Percentiles rank a stretch among this genome's conserved stretches.
These are phyloP conservation scores for Diversispora eburnea DNA, from an alignment of 192 early-diverging fungal species.

Conservation along the genomic window DNA sequence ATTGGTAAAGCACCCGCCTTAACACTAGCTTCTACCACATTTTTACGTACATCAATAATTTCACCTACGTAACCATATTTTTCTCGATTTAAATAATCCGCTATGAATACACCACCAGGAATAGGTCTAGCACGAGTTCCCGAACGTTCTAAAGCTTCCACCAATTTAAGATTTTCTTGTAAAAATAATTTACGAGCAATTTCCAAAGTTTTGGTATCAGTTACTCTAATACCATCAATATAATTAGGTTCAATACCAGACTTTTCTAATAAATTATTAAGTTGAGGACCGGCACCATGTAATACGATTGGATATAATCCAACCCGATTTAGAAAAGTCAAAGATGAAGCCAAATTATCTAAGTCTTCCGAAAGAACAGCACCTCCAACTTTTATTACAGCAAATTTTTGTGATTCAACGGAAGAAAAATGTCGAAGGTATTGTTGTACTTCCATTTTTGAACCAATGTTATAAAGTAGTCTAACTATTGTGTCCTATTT, in stretches of 20 bases:
- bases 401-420: constrained; percentile 99
- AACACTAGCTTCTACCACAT: constrained; percentile 89
- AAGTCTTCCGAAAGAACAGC: constrained; percentile 95
- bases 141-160: constrained; percentile 92
- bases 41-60: constrained; percentile 88
- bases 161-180: constrained; percentile 94
- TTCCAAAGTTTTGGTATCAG: constrained; percentile 86
- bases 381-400: constrained; percentile 98
- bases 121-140: constrained; percentile 97
- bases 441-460: constrained; percentile 98
- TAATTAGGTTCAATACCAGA: constrained; percentile 97
- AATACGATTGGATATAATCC: constrained; percentile 98
- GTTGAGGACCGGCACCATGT: constrained; percentile 96
- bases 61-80: constrained; percentile 94
- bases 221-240: constrained; percentile 92
- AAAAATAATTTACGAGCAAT: constrained; percentile 95
- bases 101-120: constrained; percentile 91
- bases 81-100: constrained; percentile 93
- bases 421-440: constrained; percentile 95
- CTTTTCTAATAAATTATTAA: constrained; percentile 86
- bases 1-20: constrained; percentile 94
- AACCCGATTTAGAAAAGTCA: constrained; percentile 96
- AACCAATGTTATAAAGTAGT: constrained; percentile 97
- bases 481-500: constrained; percentile 78
- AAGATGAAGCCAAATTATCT: constrained; percentile 88